These are phyloP conservation scores for Pezicula radicicola DNA, from an alignment of 2,329 filamentous ascomycete genomes.

Conservation along the genomic window DNA sequence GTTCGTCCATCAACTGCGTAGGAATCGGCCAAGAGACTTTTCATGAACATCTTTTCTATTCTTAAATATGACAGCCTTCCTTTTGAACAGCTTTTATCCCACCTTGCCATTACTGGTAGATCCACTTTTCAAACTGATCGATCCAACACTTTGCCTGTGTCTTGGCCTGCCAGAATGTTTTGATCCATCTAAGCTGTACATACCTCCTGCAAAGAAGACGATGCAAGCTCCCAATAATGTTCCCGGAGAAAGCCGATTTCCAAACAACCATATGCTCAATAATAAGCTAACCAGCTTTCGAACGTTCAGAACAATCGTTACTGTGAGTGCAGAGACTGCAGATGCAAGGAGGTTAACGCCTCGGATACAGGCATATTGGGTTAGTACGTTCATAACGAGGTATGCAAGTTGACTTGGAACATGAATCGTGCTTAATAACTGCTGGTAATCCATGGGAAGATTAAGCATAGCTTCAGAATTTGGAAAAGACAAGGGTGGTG, in stretches of 20 bases:
- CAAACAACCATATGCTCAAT: conserved; percentile 91
- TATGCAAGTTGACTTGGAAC: conserved; percentile 71
- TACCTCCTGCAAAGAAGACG: conserved; percentile 85
- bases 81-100: conserved; percentile 17
- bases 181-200: conserved; percentile 74
- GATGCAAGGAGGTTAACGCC: conserved; percentile 94
- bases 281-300: conserved; percentile 89
- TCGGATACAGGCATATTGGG: conserved; percentile 92
- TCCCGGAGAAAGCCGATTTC: conserved; percentile 72
- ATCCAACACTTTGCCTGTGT: conserved; percentile 21
- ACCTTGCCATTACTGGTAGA: conserved; percentile 14
- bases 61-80: too few relatives aligned
- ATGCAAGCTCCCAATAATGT: conserved; percentile 79
- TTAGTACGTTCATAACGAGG: conserved; percentile 74
- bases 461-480: conserved; percentile 19
- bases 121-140: conserved; percentile 12
- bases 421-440: conserved; percentile 28
- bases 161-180: conserved; percentile 33
- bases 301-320: conserved; percentile 95
- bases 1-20: too few relatives aligned
- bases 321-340: conserved; percentile 84
- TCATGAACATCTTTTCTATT: neutral
- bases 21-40: too few relatives aligned
- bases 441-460: conserved; percentile 36
- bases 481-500: conserved; percentile 54